phyloP scores from a whole-genome alignment of 768 basidiomycete species.

The Tulasnella calospora region DNA sequence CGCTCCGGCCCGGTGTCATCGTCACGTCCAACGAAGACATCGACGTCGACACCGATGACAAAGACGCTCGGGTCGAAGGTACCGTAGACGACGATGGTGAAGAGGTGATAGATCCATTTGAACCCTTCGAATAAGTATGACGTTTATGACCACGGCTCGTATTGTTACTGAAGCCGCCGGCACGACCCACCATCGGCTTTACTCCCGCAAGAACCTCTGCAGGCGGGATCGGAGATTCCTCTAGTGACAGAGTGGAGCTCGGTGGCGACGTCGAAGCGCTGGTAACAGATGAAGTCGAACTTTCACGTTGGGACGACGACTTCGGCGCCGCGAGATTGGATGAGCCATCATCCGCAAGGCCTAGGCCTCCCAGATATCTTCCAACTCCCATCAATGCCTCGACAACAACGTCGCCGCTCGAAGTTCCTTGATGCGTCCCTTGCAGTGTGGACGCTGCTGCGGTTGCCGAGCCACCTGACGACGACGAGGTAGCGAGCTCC shows the following conservation, averaged over 20 bases:
- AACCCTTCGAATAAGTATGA: not conserved
- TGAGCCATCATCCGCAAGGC: constrained; percentile 8
- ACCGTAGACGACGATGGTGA: not conserved
- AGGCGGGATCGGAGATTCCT: constrained; percentile 11
- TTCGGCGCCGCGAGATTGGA: not conserved
- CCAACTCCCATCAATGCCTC: constrained; percentile 19
- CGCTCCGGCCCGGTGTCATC: not conserved
- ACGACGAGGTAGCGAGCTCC: not conserved
- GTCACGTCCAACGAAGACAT: constrained; percentile 14
- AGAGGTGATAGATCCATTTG: not conserved
- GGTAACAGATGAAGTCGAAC: constrained; percentile 21
- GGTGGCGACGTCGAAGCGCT: not conserved
- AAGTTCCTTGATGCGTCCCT: not conserved
- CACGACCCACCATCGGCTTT: constrained; percentile 6
- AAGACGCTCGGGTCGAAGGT: constrained; percentile 10
- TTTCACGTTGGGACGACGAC: not conserved
- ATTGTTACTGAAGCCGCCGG: constrained; percentile 5
- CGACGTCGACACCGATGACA: constrained; percentile 19
- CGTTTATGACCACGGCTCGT: constrained; percentile 9
- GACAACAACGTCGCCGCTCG: constrained; percentile 7
- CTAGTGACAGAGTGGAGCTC: not conserved
- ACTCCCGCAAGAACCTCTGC: not conserved
- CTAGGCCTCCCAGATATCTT: constrained; percentile 2
- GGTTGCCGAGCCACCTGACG: not conserved
- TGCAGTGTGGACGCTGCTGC: not conserved